Evolutionary conservation across 176 grass and related monocot genomes (phyloP), one percentile per base, ranked within the genome.

Genomic region (Carex kokanica): DNA sequence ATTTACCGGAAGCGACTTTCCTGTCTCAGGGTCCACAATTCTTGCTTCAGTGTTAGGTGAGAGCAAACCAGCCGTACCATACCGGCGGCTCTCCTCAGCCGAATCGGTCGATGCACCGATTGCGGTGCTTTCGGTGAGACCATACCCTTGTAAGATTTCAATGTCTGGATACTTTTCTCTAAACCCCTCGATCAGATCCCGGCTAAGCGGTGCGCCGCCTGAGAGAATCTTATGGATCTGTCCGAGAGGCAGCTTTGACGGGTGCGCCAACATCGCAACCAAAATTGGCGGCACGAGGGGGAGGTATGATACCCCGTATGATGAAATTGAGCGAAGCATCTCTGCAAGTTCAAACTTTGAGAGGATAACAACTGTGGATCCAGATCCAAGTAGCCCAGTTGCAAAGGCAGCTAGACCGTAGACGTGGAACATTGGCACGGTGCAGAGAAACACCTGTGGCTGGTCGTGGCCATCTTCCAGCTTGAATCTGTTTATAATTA

Each of bases 341-440:
- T 97, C 95, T 17, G 86, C 85, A 0, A 97, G 79, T 83, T 97
- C 95, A 71, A 88, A 97, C 83, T 94, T 97, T 87, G 92, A 94
- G 41, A 97, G 90, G 18, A 97, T 88, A 32, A 97, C 92, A 40
- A 97, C 69, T 52, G 92, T 97, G 82, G 90, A 93, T 73, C 95
- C 95, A 66, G 90, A 94, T 11, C 95, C 95, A 77, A 97, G 88
- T 74, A 97, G 85, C 5, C 95, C 95, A 17, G 90, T 97, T 32
- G 95, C 95, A 84, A 94, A 97, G 43, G 95, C 92, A 64, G 91
- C 90, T 63, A 97, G 90, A 54, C 95, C 95, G 83, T 94, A 97
- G 51, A 97, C 92, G 81, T 97, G 95, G 88, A 97, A 97, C 92
- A 94, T 97, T 54, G 95, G 92, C 40, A 97, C 95, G 0, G 92